Percentiles rank a stretch among this genome's conserved stretches.
Evolutionary conservation across 306 rosid species (phyloP).

Genomic region (Sophora flavescens): DNA sequence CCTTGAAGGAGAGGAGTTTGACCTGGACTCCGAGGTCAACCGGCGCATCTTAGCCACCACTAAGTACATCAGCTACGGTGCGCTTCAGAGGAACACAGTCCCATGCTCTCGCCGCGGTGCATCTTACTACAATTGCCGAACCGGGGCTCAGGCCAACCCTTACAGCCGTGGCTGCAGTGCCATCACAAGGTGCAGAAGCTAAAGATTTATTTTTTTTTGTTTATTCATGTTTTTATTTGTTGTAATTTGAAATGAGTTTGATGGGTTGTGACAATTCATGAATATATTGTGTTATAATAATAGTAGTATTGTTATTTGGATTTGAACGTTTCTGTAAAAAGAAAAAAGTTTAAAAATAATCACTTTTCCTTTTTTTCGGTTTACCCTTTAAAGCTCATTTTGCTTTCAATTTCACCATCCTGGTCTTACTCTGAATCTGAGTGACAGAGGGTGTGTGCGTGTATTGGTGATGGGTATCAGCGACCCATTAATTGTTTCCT

Average conservation of each 20-base stretch:
- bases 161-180: constrained; percentile 92
- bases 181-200: constrained; percentile 94
- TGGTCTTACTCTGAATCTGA: constrained; percentile 19
- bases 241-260: constrained; percentile 47
- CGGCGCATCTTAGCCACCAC: constrained; percentile 81
- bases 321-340: constrained; percentile 24
- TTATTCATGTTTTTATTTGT: not conserved
- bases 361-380: not conserved
- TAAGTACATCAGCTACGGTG: constrained; percentile 85
- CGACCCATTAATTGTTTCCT: constrained; percentile 11
- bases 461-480: constrained; percentile 28
- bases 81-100: constrained; percentile 81
- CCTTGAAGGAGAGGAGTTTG: constrained; percentile 61
- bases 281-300: not conserved
- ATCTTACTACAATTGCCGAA: constrained; percentile 86
- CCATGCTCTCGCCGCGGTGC: constrained; percentile 95
- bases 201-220: constrained; percentile 7
- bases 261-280: constrained; percentile 21
- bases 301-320: not conserved
- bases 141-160: constrained; percentile 93
- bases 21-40: constrained; percentile 74
- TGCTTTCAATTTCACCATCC: not conserved
- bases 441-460: constrained; percentile 3
- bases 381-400: not conserved
- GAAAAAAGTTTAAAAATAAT: not conserved